Base-by-base conservation (phyloP, 352 stramenopile genomes). In the Globisporangium okanoganense region DNA sequence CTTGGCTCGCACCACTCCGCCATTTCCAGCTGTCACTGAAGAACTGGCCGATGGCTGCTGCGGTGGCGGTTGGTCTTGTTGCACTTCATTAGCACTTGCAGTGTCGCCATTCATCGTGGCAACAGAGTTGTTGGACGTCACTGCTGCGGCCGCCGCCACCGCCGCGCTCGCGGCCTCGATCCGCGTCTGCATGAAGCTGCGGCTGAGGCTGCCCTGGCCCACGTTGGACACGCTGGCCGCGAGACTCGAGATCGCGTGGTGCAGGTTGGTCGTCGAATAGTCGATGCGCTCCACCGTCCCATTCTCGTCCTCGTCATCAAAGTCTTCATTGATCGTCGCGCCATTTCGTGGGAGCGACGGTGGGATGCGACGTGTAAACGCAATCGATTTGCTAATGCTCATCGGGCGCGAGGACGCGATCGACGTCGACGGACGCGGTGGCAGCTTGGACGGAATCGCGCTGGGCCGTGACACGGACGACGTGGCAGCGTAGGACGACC, bases 351-450 rank as follows among this genome's bases (percentile, higher is more conserved):
- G 40, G 9, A 51, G 61, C 27, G 56, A 54, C 13, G 66, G 71
- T 18, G 70, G 69, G 14, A 70, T 61, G 24, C 72, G 73, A 49
- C 70, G 73, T 3, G 78, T 78, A 22, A 92, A 80, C 20, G 82
- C 76, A 43, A 94, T 92, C 3, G 82, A 91, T 61, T 94, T 88
- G 61, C 85, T 94, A 33, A 94, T 64, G 53, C 82, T 94, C 78
- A 84, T 91, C 0, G 85, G 81, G 12, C 79, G 71, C 6, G 71
- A 74, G 3, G 70, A 72, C 9, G 64, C 67, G 3, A 72, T 50
- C 2, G 79, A 88, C 18, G 80, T 77, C 1, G 80, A 89, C 24
- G 82, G 85, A 16, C 74, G 82, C 3, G 82, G 71, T 5, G 82
- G 82, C 16, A 83, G 59, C 24, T 73, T 50, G 2, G 29, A 57